Evolutionary conservation across 2,329 filamentous ascomycete genomes (phyloP), one percentile per base, ranked within the genome.

Genomic region (Epichloe glyceriae): DNA sequence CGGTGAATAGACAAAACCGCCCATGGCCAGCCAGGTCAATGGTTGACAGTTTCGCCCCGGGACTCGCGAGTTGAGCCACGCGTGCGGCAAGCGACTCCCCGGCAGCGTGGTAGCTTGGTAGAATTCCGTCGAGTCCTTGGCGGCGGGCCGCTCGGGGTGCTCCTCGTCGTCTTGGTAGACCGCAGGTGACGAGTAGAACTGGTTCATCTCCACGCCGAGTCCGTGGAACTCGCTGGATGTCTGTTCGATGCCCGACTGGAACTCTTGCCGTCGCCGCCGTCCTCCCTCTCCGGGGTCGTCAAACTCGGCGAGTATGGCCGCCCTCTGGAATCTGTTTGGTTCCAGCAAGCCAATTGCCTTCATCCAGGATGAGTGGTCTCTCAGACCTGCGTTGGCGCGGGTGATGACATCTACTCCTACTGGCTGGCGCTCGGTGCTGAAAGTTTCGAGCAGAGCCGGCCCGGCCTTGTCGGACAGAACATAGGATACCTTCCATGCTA

Each of bases 21-120:
- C 76, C 74, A 47, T 81, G 68, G 0, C 80, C 80, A 0, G 76
- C 76, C 1, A 84, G 62, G 60, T 84, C 80, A 44, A 79, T 73
- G 0, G 79, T 83, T 1, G 78, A 82, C 17, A 77, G 63, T 14
- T 65, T 64, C 49, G 69, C 59, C 64, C 63, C 0, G 78, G 73
- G 11, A 68, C 57, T 6, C 66, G 57, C 19, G 68, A 70, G 62
- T 80, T 76, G 15, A 84, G 64, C 81, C 81, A 84, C 0, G 70
- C 79, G 61, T 85, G 81, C 5, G 82, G 81, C 20, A 83, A 62
- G 2, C 80, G 68, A 33, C 69, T 68, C 7, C 81, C 82, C 0
- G 81, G 81, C 56, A 74, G 80, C 3, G 80, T 83, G 47, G 62
- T 72, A 38, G 69, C 66, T 35, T 67, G 61, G 54, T 75, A 66